Evolutionary conservation across 371 early-diverging fungal species (phyloP).

Genomic region (Vairimorpha necatrix): DNA sequence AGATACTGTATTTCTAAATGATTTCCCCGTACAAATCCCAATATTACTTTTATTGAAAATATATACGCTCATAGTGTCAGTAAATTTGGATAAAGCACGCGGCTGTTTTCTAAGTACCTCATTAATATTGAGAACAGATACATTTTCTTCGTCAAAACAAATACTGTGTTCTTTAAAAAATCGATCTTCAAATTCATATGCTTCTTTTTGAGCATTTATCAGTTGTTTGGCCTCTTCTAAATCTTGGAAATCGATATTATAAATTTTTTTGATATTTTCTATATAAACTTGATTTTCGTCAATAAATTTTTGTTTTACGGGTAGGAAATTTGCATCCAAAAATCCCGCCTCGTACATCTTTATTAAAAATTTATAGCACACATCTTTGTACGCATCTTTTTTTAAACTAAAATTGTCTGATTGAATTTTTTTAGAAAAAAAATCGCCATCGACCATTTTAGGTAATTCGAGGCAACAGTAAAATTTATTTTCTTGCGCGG

Average conservation of each 20-base stretch:
- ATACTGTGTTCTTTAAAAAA: background rate
- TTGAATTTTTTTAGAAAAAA: background rate
- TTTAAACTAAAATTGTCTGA: background rate
- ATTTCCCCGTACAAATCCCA: background rate
- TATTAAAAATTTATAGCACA: background rate
- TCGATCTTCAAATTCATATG: background rate
- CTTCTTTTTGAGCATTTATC: background rate
- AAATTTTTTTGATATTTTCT: background rate
- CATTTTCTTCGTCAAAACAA: background rate
- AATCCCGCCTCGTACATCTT: background rate
- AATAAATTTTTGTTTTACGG: constrained; percentile 3
- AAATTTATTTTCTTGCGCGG: background rate
- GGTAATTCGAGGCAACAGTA: constrained; percentile 3
- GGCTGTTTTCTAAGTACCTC: constrained; percentile 15
- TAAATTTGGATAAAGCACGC: background rate
- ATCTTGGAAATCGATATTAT: background rate
- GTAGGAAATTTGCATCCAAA: background rate
- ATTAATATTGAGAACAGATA: background rate
- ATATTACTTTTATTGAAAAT: background rate
- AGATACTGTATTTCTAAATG: background rate
- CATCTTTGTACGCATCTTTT: constrained; percentile 17
- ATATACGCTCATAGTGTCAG: background rate
- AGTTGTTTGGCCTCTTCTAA: background rate
- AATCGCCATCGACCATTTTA: background rate
- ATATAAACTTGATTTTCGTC: background rate